Percentiles rank a stretch among this genome's conserved stretches.
phyloP scores from a whole-genome alignment of 306 rosid genomes.

The Begonia peltatifolia region DNA sequence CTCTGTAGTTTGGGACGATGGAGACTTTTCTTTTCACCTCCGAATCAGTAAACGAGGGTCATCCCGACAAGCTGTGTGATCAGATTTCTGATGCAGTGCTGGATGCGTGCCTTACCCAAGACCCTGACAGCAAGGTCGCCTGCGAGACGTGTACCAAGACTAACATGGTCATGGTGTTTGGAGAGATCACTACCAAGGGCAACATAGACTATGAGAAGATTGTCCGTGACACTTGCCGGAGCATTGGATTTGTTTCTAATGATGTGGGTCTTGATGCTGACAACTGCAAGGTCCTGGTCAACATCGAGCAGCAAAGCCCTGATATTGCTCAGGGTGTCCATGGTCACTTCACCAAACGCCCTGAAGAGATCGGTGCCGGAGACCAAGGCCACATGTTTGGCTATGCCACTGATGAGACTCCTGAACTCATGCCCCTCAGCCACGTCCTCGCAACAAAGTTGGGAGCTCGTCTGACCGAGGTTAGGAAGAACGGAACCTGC shows the following conservation, averaged over 20 bases:
- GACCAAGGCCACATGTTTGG: constrained; percentile 99
- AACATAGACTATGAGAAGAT: constrained; percentile 90
- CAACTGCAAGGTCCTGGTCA: constrained; percentile 95
- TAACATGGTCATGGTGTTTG: constrained; percentile 98
- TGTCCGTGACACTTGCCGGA: constrained; percentile 88
- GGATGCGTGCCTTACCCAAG: constrained; percentile 93
- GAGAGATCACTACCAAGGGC: constrained; percentile 99
- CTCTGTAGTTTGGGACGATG: constrained; percentile 55
- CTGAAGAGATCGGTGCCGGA: constrained; percentile 99
- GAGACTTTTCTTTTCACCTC: constrained; percentile 92
- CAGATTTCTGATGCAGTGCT: constrained; percentile 99
- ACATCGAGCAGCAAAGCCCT: constrained; percentile 99
- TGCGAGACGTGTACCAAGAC: constrained; percentile 99
- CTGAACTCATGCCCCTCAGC: constrained; percentile 84
- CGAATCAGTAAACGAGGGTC: constrained; percentile 98
- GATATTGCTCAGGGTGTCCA: constrained; percentile 99
- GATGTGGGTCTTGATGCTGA: constrained; percentile 99
- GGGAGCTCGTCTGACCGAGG: constrained; percentile 89
- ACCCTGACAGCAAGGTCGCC: constrained; percentile 99
- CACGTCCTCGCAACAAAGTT: constrained; percentile 96
- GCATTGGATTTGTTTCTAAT: constrained; percentile 75
- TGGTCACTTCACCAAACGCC: constrained; percentile 98
- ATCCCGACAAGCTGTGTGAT: constrained; percentile 99
- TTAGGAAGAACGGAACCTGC: constrained; percentile 92
- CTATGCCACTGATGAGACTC: constrained; percentile 98